These are phyloP conservation scores for Aspergillus pseudotamarii DNA, from an alignment of 2,329 filamentous ascomycete species.

Conservation along the genomic window DNA sequence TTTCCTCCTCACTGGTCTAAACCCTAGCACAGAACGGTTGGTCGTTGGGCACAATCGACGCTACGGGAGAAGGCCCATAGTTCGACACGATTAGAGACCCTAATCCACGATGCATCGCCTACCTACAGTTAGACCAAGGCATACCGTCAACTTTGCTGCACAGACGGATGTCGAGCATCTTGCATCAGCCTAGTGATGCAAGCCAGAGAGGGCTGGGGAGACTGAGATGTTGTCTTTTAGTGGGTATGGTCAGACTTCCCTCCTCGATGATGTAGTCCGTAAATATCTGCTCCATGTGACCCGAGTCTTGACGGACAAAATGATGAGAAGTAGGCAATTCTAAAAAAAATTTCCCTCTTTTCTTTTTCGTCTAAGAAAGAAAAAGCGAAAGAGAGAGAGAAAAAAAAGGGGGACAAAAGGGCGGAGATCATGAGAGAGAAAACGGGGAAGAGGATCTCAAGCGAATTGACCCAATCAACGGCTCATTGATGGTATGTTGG, in stretches of 20 bases:
- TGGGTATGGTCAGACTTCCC: neutral
- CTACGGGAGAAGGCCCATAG: slow-evolving; percentile 9
- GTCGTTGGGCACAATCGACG: slow-evolving; percentile 14
- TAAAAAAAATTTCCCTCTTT: too few relatives aligned
- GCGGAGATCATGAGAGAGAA: neutral
- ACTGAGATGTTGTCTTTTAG: slow-evolving; percentile 10
- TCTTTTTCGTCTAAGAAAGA: neutral
- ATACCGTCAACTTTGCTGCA: slow-evolving; percentile 9
- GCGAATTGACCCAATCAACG: slow-evolving; percentile 2
- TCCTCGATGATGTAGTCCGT: neutral
- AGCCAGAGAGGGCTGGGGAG: slow-evolving; percentile 4
- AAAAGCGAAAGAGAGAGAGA: neutral
- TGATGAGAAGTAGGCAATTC: neutral
- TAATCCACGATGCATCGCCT: slow-evolving; percentile 11
- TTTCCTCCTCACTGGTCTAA: slow-evolving; percentile 2
- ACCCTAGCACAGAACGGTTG: slow-evolving; percentile 5
- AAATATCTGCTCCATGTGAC: neutral
- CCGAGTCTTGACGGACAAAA: neutral
- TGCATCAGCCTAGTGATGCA: slow-evolving; percentile 21
- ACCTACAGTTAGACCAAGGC: slow-evolving; percentile 5
- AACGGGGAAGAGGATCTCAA: neutral
- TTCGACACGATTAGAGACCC: slow-evolving; percentile 3
- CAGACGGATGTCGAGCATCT: slow-evolving; percentile 18
- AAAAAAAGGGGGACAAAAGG: neutral
- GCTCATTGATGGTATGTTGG: slow-evolving; percentile 16